Evolutionary conservation across 2,329 filamentous ascomycete genomes (phyloP), one percentile per base, ranked within the genome.

Genomic region (Diplodia sapinea): DNA sequence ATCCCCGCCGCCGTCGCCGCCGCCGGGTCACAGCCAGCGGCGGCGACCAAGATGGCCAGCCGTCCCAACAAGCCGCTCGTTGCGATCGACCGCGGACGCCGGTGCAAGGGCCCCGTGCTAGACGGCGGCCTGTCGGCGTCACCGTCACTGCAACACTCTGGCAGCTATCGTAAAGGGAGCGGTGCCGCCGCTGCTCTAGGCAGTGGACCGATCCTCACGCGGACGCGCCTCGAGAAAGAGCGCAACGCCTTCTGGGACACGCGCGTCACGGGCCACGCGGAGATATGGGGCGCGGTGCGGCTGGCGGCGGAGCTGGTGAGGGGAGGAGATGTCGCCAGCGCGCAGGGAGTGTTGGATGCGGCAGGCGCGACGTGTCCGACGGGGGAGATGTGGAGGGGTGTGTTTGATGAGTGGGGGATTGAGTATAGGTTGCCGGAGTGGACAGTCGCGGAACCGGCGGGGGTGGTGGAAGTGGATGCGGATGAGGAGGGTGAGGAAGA

Each of bases 201-300:
- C 31, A 33, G 31, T 9, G 17, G 96, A 91, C 91, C 38, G 54
- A 47, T 20, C 12, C 65, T 67, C 26, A 93, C 91, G 0, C 87
- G 86, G n/a, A 75, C 80, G 17, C 82, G 89, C 65, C 82, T 97
- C 2, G 86, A 88, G 68, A 84, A 84, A 38, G 92, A 97, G 79
- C 87, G 94, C 59, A 81, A 81, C 59, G 93, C 93, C 70, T 97
- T 96, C 83, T 98, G 96, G 79, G 93, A 97, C 69, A 97, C 94
- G 1, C 84, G 93, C 56, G 92, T 96, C 17, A 91, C 90, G 0
- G 93, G 93, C 2, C 85, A 88, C 4, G 74, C 85, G 4, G 92
- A 97, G 78, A 86, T 95, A 31, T 98, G 94, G 94, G 87, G 87
- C 72, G 89, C 91, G 0, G 78, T 97, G 15, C 85, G 85, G 55